Percentiles rank a stretch among this genome's conserved stretches.
Evolutionary conservation across 257 asterid genomes (phyloP).

Genomic region (Rehmannia glutinosa): DNA sequence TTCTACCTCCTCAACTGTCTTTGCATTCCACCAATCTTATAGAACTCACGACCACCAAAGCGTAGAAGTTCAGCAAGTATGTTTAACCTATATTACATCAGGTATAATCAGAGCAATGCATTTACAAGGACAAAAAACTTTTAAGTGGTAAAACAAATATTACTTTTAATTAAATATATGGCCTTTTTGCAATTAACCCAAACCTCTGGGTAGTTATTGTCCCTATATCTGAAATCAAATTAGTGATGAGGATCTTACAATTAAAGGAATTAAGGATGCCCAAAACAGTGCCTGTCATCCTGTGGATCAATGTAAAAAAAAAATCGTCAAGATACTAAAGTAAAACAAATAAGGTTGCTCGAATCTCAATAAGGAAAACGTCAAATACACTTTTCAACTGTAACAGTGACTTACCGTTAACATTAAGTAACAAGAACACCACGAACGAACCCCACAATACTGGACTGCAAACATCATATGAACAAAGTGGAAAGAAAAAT

Average conservation of each 20-base stretch:
- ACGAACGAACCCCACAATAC: slow-evolving; percentile 89
- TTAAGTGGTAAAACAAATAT: too few relatives aligned
- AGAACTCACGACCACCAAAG: too few relatives aligned
- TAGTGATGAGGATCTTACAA: slow-evolving; percentile 49
- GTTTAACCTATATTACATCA: too few relatives aligned
- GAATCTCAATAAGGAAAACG: background rate
- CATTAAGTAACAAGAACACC: slow-evolving; percentile 82
- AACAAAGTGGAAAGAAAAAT: slow-evolving; percentile 10
- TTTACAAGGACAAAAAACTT: too few relatives aligned
- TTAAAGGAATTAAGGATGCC: slow-evolving; percentile 82
- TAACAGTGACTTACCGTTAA: slow-evolving; percentile 47
- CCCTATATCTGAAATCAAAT: background rate
- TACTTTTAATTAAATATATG: too few relatives aligned
- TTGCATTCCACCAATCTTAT: too few relatives aligned
- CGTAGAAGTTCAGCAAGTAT: too few relatives aligned
- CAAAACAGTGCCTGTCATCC: slow-evolving; percentile 90
- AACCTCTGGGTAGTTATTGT: too few relatives aligned
- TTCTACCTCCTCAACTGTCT: too few relatives aligned
- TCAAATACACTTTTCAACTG: background rate
- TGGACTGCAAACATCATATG: slow-evolving; percentile 57
- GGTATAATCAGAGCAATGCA: too few relatives aligned
- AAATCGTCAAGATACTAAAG: background rate
- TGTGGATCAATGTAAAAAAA: background rate
- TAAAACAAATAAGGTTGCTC: background rate
- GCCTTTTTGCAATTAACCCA: too few relatives aligned